Evolutionary conservation across 179 eudicot genomes (phyloP).

Genomic region (Sideroxylon spinosum): DNA sequence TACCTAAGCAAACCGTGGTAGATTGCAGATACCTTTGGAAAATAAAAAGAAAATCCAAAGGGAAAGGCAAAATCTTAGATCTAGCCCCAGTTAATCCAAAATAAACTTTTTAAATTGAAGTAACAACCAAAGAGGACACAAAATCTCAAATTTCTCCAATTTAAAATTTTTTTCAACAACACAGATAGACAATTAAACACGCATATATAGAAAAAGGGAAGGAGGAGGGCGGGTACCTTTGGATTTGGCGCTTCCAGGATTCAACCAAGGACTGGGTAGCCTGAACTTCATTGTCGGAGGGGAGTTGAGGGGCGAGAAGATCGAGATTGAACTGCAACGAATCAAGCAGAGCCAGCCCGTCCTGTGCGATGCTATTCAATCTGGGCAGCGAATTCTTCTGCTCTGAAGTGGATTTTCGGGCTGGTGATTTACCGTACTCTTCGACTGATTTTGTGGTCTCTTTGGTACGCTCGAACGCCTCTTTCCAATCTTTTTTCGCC

Average conservation of each 20-base stretch:
- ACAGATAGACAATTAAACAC: not conserved
- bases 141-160: not conserved
- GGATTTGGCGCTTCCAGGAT: slow-evolving; percentile 65
- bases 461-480: slow-evolving; percentile 42
- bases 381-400: slow-evolving; percentile 63
- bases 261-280: slow-evolving; percentile 59
- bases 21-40: not conserved
- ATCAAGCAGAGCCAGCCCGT: slow-evolving; percentile 53
- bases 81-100: not conserved
- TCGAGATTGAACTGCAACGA: slow-evolving; percentile 62
- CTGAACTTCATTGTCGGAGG: slow-evolving; percentile 51
- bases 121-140: not conserved
- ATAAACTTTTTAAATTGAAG: not conserved
- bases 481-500: slow-evolving; percentile 70
- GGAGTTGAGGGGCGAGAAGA: slow-evolving; percentile 83
- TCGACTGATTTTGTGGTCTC: slow-evolving; percentile 59
- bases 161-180: not conserved
- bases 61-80: not conserved
- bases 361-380: slow-evolving; percentile 80
- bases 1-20: not conserved
- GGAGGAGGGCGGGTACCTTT: slow-evolving; percentile 36
- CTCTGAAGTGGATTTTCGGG: slow-evolving; percentile 13
- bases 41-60: not conserved
- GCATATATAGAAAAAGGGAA: not conserved
- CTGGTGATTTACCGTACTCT: slow-evolving; percentile 45